Evolutionary conservation across 768 basidiomycete genomes (phyloP).

Genomic region (Suillus subalutaceus): DNA sequence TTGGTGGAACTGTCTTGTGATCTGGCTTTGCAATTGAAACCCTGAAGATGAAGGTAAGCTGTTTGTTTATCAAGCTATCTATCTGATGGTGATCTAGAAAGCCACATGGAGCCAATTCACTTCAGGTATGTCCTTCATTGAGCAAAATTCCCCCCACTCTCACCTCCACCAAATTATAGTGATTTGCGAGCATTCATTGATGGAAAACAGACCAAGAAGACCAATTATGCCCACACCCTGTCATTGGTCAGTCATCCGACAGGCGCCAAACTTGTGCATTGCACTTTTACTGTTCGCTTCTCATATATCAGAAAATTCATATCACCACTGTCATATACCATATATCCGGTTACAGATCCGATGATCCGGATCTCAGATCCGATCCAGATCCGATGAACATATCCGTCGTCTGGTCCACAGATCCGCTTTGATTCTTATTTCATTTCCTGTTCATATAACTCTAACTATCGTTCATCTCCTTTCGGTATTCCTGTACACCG

Average conservation of each 20-base stretch:
- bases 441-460: too few species aligned
- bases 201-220: neutral
- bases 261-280: neutral
- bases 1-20: neutral
- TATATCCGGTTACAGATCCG: too few species aligned
- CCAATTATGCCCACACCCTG: neutral
- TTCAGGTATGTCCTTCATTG: neutral
- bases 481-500: too few species aligned
- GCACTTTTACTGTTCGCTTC: neutral
- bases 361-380: too few species aligned
- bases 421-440: too few species aligned
- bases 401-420: too few species aligned
- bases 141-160: neutral
- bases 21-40: neutral
- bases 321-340: too few species aligned
- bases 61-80: neutral
- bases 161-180: neutral
- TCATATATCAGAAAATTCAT: neutral
- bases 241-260: neutral
- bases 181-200: neutral
- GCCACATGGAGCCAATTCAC: neutral
- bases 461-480: too few species aligned
- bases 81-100: neutral
- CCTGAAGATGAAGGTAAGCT: neutral
- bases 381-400: too few species aligned